Evolutionary conservation across 2,329 filamentous ascomycete genomes (phyloP), one percentile per base, ranked within the genome.

Genomic region (Fusarium sp.): DNA sequence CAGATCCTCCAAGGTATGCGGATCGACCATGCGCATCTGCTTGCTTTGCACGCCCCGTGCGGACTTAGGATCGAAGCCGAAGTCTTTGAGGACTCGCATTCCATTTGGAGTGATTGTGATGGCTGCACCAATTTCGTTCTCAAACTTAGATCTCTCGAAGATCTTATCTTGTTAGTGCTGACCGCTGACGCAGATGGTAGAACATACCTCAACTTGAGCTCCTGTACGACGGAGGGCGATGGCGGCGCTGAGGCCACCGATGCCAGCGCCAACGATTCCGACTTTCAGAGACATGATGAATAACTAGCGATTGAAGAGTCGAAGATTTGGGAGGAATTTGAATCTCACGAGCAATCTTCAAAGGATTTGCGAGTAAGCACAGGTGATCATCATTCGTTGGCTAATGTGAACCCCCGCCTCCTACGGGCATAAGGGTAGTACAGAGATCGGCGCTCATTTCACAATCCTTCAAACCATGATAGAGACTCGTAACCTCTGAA

Each of bases 1-100:
- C 0, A 46, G 7, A 1, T 37, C n/a, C 2, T 35, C 7, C 1
- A 60, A 17, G 3, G 23, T 33, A 1, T 58, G 25, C 0, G 45
- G 53, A 14, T 60, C 30, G 6, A 58, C 57, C 57, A 58, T 60
- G 4, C 56, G 52, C 44, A 57, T 60, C 1, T 58, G 53, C 8
- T 44, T 39, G 8, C 19, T 60, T 10, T 57, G 13, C 0, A 60
- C 52, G 3, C 56, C 56, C 0, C 17, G 32, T 0, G 56, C 56
- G 2, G 13, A 15, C n/a, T 22, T 39, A 0, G 35, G 19, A 6
- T 60, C 37, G 0, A 60, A 57, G 4, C 45, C 32, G 4, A 57
- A 44, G 2, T 13, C 4, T 1, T 4, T 6, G 2, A 60, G 44
- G 3, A 50, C 11, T 0, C 44, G 53, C 53, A 60, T 45, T 0